Conservation (phyloP, 495 filamentous ascomycete genomes). For the Penicillium argentinense region DNA sequence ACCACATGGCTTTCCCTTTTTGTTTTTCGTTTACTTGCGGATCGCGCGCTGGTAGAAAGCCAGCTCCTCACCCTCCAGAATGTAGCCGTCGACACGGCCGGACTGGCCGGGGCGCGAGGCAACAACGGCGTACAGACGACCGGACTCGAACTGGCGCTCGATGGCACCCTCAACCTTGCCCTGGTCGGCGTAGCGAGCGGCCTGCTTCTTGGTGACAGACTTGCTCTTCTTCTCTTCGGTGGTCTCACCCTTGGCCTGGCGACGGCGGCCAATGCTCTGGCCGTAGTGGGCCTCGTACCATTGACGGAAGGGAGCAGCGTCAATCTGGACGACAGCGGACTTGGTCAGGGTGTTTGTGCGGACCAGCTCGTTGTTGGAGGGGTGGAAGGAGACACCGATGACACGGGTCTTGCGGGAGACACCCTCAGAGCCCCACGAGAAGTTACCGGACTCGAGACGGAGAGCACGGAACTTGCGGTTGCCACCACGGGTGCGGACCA, state of each 20-base stretch:
- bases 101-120: conserved; percentile 93
- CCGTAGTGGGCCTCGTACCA: conserved; percentile 99
- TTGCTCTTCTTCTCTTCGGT: conserved; percentile 88
- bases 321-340: conserved; percentile 96
- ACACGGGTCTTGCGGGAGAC: conserved; percentile 97
- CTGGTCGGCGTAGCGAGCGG: conserved; percentile 68
- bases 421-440: conserved; percentile 98
- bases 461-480: conserved; percentile 99
- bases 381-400: conserved; percentile 96
- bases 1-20: conserved; percentile 33
- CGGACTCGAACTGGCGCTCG: conserved; percentile 98
- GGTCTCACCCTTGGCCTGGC: conserved; percentile 74
- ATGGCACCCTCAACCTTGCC: conserved; percentile 93
- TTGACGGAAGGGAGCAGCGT: conserved; percentile 97
- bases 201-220: conserved; percentile 93
- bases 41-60: conserved; percentile 99
- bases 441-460: conserved; percentile 98
- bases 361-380: conserved; percentile 99
- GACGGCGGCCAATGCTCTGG: conserved; percentile 78
- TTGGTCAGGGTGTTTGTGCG: conserved; percentile 99
- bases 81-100: conserved; percentile 93
- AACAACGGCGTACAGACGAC: conserved; percentile 91
- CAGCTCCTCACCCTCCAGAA: conserved; percentile 98
- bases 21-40: conserved; percentile 76
- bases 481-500: conserved; percentile 96